Percentiles rank a stretch among this genome's conserved stretches.
These are phyloP conservation scores for Starmerella asiatica DNA, from an alignment of 805 yeast genomes.

Conservation along the genomic window DNA sequence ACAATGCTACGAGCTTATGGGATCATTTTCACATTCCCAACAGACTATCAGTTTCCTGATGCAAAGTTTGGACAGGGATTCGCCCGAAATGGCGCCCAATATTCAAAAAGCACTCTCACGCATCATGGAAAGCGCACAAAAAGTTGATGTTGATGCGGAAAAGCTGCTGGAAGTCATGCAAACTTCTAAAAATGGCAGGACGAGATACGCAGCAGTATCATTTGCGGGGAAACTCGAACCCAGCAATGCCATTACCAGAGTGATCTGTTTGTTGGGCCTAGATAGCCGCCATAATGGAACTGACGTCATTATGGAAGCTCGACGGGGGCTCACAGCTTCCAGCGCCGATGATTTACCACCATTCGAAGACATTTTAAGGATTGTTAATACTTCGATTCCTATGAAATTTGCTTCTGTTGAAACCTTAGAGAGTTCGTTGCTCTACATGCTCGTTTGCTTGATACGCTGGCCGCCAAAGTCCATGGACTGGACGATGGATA, in stretches of 20 bases:
- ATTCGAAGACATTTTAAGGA: constrained; percentile 31
- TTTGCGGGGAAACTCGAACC: constrained; percentile 52
- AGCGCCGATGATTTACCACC: constrained; percentile 43
- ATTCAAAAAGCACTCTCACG: constrained; percentile 60
- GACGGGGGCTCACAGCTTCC: constrained; percentile 42
- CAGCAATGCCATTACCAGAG: constrained; percentile 50
- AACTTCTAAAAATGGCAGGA: constrained; percentile 32
- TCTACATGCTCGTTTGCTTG: constrained; percentile 4
- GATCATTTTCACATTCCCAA: constrained; percentile 41
- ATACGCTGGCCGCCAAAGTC: neutral
- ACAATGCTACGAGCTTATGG: constrained; percentile 63
- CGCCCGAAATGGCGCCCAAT: constrained; percentile 46
- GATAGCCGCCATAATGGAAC: constrained; percentile 39
- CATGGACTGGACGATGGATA: constrained; percentile 6
- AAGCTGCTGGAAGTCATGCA: constrained; percentile 29
- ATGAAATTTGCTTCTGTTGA: neutral
- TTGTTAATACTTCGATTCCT: constrained; percentile 11
- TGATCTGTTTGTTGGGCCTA: constrained; percentile 54
- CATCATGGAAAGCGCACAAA: constrained; percentile 38
- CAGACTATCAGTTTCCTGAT: constrained; percentile 52
- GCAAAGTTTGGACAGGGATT: constrained; percentile 53
- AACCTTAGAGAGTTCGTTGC: neutral
- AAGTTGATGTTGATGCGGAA: constrained; percentile 12
- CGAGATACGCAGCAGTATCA: constrained; percentile 53
- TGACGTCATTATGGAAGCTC: constrained; percentile 69